Evolutionary conservation across 257 asterid genomes (phyloP), one percentile per base, ranked within the genome.

Genomic region (Phtheirospermum japonicum): DNA sequence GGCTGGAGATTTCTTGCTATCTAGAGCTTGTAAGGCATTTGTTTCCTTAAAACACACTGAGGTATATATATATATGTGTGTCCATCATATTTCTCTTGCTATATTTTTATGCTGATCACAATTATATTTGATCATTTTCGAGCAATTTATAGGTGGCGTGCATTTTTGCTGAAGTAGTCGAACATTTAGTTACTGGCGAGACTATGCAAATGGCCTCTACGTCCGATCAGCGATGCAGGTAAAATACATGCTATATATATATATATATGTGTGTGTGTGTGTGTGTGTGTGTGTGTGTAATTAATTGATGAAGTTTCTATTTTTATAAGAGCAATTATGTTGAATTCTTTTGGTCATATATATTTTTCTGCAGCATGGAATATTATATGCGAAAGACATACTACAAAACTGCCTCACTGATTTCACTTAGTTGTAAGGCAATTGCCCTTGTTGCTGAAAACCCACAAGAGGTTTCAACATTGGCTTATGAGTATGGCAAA

Each of bases 111-210:
- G n/a, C 28, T 23, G 3, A 23, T 23, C 3, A 23, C 28, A 1
- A 23, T 23, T 23, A 1, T 23, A 3, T 23, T 23, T 23, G 28
- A 1, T 23, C 28, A 23, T 23, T 23, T 23, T 23, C 28, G 28
- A 23, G 28, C 28, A 23, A 23, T 28, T 37, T 73, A 37, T 63
- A 92, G 98, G 99, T 92, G 32, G 91, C 88, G 63, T 66, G 91
- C 42, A 89, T 92, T 71, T 68, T 92, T 76, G 96, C 97, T 67
- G 83, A 72, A 58, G 97, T 83, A 57, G 90, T 89, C 59, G 95
- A 89, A 71, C 96, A 92, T 80, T 85, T 92, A 66, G 99, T 92
- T 65, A 87, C 99, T 7, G 99, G 99, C 2, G 99, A 92, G 79
- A 89, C 95, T 39, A 92, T 92, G 99, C 99, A 89, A 76, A 87